Evolutionary conservation across 2,329 filamentous ascomycete genomes (phyloP).

Genomic region (Lecanicillium sp.): DNA sequence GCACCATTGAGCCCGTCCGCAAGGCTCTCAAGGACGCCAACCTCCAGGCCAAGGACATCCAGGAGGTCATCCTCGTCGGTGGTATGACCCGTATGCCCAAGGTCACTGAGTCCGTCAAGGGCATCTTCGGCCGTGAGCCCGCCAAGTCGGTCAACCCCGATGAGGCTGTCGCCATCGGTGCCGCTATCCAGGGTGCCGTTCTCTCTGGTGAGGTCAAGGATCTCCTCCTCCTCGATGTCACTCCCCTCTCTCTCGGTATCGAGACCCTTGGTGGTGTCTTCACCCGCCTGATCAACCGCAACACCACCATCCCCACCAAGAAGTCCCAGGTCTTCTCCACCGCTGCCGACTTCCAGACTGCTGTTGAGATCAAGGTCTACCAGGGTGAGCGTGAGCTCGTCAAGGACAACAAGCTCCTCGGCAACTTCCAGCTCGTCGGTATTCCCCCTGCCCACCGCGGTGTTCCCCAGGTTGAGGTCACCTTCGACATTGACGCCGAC

Average conservation of each 20-base stretch:
- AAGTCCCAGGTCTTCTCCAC: constrained; percentile 99
- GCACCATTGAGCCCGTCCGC: constrained; percentile 85
- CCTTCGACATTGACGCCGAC: constrained; percentile 97
- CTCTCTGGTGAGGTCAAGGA: constrained; percentile 96
- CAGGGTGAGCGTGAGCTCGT: constrained; percentile 99
- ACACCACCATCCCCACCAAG: constrained; percentile 98
- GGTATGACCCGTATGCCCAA: constrained; percentile 99
- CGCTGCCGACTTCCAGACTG: constrained; percentile 95
- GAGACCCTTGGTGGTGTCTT: constrained; percentile 98
- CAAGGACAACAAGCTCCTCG: constrained; percentile 95
- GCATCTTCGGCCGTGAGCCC: constrained; percentile 91
- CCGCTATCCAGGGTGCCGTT: constrained; percentile 93
- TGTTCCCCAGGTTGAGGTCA: constrained; percentile 95
- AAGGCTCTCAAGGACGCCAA: constrained; percentile 96
- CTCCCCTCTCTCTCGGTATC: constrained; percentile 93
- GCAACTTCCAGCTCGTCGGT: constrained; percentile 98
- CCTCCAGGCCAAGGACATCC: constrained; percentile 86
- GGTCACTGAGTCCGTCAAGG: constrained; percentile 93
- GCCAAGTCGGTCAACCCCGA: constrained; percentile 98
- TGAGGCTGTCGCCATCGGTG: constrained; percentile 95
- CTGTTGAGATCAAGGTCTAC: constrained; percentile 99
- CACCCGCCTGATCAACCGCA: constrained; percentile 96
- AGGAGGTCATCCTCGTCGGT: constrained; percentile 96
- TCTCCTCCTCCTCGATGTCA: constrained; percentile 90
- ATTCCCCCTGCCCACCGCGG: constrained; percentile 94